Conservation (phyloP, 345 rosid genomes). For the Arabidopsis suecica region DNA sequence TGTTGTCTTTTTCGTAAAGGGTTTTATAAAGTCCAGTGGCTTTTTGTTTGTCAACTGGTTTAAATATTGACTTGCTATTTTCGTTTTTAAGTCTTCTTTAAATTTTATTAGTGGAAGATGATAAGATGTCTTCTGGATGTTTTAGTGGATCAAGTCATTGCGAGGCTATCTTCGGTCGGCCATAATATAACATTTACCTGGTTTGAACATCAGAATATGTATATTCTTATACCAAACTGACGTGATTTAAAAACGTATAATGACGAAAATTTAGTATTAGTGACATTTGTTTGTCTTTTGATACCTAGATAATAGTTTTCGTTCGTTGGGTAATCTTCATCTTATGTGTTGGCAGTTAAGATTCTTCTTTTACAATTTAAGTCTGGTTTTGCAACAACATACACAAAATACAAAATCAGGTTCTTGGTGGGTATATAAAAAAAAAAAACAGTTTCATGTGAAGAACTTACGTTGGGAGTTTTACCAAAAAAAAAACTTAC, state of each 20-base stretch:
- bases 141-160: conserved; percentile 30
- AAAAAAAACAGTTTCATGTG: no score
- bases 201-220: not conserved
- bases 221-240: conserved; percentile 1
- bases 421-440: not conserved
- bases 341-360: not conserved
- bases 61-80: conserved; percentile 15
- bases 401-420: not conserved
- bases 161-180: conserved; percentile 34
- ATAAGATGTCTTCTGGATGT: conserved; percentile 7
- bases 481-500: no score
- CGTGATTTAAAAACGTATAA: not conserved
- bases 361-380: not conserved
- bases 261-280: not conserved
- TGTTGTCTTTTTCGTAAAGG: conserved; percentile 11
- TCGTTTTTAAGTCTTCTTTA: conserved; percentile 23
- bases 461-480: no score
- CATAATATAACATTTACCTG: conserved; percentile 23
- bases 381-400: not conserved
- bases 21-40: not conserved
- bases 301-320: not conserved
- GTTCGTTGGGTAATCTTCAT: not conserved
- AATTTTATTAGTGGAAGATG: not conserved
- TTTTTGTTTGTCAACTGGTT: not conserved
- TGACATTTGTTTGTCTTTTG: not conserved